Evolutionary conservation across 768 basidiomycete genomes (phyloP).

Genomic region (Trametes cingulata): DNA sequence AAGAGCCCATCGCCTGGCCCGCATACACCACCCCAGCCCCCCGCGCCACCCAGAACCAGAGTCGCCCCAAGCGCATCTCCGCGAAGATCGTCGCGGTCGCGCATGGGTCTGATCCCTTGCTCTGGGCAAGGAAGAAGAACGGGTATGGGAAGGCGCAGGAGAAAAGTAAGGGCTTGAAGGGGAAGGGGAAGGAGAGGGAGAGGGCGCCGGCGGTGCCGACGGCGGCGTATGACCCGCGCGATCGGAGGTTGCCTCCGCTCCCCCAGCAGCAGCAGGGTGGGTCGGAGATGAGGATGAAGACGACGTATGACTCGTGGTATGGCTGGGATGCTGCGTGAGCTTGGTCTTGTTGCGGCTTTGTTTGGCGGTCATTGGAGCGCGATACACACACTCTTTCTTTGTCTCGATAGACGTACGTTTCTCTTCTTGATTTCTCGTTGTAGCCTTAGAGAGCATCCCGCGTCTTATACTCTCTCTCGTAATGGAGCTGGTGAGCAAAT

Average conservation of each 20-base stretch:
- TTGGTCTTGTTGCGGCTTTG: background rate
- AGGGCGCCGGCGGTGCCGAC: conserved; percentile 4
- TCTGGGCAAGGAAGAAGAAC: conserved; percentile 16
- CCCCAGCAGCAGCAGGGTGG: conserved; percentile 6
- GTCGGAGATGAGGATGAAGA: conserved; percentile 5
- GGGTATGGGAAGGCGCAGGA: background rate
- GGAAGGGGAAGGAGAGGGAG: background rate
- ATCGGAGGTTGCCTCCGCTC: background rate
- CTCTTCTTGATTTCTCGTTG: too few species aligned
- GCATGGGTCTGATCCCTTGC: conserved; percentile 16
- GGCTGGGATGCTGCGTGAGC: conserved; percentile 8
- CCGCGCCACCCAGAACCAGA: background rate
- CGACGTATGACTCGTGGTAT: conserved; percentile 16
- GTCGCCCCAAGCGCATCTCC: conserved; percentile 14
- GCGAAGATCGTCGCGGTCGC: conserved; percentile 18
- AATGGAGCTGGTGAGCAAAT: too few species aligned
- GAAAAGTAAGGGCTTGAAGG: background rate
- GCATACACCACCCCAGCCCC: background rate
- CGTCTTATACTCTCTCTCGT: too few species aligned
- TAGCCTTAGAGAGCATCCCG: too few species aligned
- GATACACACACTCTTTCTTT: too few species aligned
- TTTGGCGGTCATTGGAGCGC: background rate
- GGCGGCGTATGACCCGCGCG: conserved; percentile 8
- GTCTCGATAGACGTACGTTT: too few species aligned
- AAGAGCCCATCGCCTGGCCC: conserved; percentile 9